Conservation (phyloP, 202 grass and related monocot genomes). For the Bolboschoenoplectus hybrid region DNA sequence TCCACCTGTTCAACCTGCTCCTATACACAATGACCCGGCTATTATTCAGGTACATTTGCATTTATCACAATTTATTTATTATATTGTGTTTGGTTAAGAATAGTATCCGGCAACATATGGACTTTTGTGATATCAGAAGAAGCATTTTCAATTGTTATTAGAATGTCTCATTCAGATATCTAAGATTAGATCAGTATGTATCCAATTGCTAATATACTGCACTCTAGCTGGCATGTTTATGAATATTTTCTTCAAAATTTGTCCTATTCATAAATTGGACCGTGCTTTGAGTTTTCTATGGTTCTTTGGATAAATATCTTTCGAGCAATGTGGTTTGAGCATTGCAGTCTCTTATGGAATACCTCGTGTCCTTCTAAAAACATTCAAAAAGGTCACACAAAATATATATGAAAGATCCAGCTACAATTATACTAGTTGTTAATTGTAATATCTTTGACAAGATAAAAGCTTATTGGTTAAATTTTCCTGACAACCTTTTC, state of each 20-base stretch:
- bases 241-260: constrained; percentile 1
- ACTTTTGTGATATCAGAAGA: not conserved
- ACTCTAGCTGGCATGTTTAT: not conserved
- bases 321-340: not conserved
- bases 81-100: constrained; percentile 10
- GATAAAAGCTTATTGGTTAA: constrained; percentile 13
- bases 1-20: constrained; percentile 63
- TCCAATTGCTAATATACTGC: not conserved
- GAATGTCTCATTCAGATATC: constrained; percentile 20
- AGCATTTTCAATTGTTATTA: constrained; percentile 35
- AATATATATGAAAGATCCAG: not conserved
- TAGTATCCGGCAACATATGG: not conserved
- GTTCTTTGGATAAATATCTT: not conserved
- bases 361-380: not conserved
- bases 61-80: not conserved
- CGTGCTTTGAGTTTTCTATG: not conserved
- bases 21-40: constrained; percentile 80
- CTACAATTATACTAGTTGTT: not conserved
- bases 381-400: not conserved
- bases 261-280: not conserved
- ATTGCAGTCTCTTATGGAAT: not conserved
- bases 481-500: constrained; percentile 14
- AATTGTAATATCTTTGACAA: not conserved
- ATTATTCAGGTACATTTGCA: constrained; percentile 78
- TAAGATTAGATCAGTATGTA: constrained; percentile 29